Base-by-base conservation (phyloP, 1,284 basidiomycete genomes). In the Rhizoctonia solani region DNA sequence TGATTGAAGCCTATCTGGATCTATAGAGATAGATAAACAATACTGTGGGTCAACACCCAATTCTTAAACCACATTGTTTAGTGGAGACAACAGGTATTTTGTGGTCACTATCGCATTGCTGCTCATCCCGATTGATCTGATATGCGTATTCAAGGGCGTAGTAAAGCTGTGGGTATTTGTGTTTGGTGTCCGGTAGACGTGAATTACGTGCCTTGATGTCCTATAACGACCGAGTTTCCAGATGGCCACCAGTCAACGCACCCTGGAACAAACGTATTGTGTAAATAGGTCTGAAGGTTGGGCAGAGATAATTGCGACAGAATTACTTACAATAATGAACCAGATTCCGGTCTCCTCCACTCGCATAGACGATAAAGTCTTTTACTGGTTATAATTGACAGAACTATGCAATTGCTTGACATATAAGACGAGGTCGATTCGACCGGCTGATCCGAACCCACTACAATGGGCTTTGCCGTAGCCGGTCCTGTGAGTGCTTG, bases 241-340 rank as follows among this genome's bases (percentile, higher is more conserved):
- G 59, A 63, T 1, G 59, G 59, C 59, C 59, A 63, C 59, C 59
- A 63, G 9, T 49, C 59, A 16, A 63, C 59, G 23, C 53, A 63
- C 59, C 59, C 59, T 63, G 32, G 6, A 52, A 13, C n/a, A 37
- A 4, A 2, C 25, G 19, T 19, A 46, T 11, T 6, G 44, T 46
- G 44, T 46, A 46, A 46, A 46, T 46, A 46, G 19, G 21, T 39
- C 37, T 21, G 44, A 46, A 11, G 8, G 13, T 19, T 9, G 19
- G 9, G 8, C 44, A 9, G 44, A 11, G n/a, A n/a, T n/a, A n/a
- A n/a, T n/a, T n/a, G n/a, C 9, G 5, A 52, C 50, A 13, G 2
- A 27, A 19, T 19, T 3, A 61, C 59, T 63, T 11, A 63, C 59
- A 63, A 42, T 37, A 41, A 23, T 63, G 59, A 30, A 63, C 30